These are phyloP conservation scores for Globisporangium takayamanum DNA, from an alignment of 352 stramenopile species.

Conservation along the genomic window DNA sequence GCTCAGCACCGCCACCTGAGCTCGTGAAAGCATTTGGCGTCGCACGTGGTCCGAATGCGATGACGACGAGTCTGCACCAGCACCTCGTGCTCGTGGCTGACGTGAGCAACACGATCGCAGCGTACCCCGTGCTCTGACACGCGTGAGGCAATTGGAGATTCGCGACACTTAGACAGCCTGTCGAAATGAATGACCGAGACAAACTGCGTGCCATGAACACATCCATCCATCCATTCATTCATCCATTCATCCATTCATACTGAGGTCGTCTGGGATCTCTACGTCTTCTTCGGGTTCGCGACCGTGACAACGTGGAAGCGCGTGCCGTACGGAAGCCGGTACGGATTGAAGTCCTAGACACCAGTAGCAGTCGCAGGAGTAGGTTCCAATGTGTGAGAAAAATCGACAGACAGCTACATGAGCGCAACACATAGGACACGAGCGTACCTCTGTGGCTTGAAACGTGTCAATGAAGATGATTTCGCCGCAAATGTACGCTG, in stretches of 20 bases:
- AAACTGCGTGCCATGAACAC: not conserved
- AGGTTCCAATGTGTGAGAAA: too few relatives aligned
- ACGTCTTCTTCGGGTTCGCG: slow-evolving; percentile 64
- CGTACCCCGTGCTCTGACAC: slow-evolving; percentile 34
- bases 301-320: slow-evolving; percentile 79
- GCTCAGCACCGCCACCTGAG: not conserved
- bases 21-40: slow-evolving; percentile 45
- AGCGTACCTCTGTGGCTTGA: slow-evolving; percentile 64
- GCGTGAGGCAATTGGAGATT: not conserved
- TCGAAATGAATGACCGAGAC: too few relatives aligned
- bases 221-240: not conserved
- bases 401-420: not conserved
- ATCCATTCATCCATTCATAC: not conserved
- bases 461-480: slow-evolving; percentile 86
- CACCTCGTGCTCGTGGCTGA: slow-evolving; percentile 49
- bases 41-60: slow-evolving; percentile 42
- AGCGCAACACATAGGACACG: not conserved
- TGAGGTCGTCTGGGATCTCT: slow-evolving; percentile 2
- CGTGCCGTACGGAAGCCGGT: slow-evolving; percentile 64
- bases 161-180: too few relatives aligned
- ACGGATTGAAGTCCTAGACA: slow-evolving; percentile 74
- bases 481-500: slow-evolving; percentile 72
- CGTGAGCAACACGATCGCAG: slow-evolving; percentile 38
- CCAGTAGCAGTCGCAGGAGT: too few relatives aligned
- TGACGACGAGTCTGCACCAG: slow-evolving; percentile 43